These are phyloP conservation scores for Podaxis sp. DNA, from an alignment of 768 basidiomycete genomes.

Conservation along the genomic window DNA sequence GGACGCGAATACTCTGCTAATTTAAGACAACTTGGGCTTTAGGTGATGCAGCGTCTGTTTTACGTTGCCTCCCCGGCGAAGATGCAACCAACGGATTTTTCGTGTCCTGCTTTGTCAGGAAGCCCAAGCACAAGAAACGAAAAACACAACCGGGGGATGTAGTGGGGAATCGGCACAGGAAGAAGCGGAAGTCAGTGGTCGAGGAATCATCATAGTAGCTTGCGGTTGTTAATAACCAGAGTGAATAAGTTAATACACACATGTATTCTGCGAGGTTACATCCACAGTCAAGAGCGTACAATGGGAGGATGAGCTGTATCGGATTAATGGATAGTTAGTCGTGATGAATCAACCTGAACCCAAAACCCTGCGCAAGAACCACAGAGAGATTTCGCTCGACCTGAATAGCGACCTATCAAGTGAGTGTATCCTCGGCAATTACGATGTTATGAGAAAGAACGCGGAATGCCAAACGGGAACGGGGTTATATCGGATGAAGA, in stretches of 20 bases:
- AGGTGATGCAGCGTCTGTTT: conserved; percentile 59
- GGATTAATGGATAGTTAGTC: conserved; percentile 16
- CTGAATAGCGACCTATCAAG: conserved; percentile 8
- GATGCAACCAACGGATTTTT: conserved; percentile 98
- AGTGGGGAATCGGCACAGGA: conserved; percentile 25
- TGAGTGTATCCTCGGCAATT: conserved; percentile 1
- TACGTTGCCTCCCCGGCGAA: conserved; percentile 77
- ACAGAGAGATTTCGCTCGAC: not conserved
- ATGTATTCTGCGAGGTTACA: conserved; percentile 15
- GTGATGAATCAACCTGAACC: conserved; percentile 8
- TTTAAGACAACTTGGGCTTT: not conserved
- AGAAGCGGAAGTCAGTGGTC: conserved; percentile 12
- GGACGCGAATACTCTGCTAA: not conserved
- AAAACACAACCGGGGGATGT: conserved; percentile 20
- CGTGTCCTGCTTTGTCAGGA: conserved; percentile 83
- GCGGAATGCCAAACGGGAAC: conserved; percentile 6
- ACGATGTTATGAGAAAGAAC: not conserved
- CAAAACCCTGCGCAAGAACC: conserved; percentile 4
- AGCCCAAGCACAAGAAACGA: conserved; percentile 25
- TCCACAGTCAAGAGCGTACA: conserved; percentile 11
- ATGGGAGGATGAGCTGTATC: conserved; percentile 15
- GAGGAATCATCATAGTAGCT: not conserved
- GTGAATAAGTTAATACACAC: conserved; percentile 5
- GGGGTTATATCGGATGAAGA: conserved; percentile 11
- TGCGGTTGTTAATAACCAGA: not conserved